Base-by-base conservation (phyloP, 2,329 filamentous ascomycete species). In the Saccharata proteae region DNA sequence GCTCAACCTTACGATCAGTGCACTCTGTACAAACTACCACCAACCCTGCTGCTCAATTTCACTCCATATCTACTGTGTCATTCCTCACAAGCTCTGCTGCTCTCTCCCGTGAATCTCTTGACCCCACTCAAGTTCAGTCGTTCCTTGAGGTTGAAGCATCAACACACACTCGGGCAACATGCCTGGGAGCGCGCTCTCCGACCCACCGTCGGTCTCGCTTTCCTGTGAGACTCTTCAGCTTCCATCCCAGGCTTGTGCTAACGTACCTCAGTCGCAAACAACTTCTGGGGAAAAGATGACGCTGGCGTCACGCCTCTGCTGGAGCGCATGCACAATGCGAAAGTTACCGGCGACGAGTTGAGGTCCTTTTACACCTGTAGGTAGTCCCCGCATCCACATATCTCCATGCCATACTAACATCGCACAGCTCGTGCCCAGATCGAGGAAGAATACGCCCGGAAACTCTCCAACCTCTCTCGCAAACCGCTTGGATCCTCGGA, bases 231-330 rank as follows among this genome's bases (percentile, higher is more conserved):
- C n/a, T n/a, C 46, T 9, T 26, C 25, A 4, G 15, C 28, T n/a
- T 34, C 28, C 19, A n/a, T 15, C 11, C 16, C 23, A 9, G 20
- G 12, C 10, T 9, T 15, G 44, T 51, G 42, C 58, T 61, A 36
- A 63, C 43, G 22, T 11, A 7, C 9, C n/a, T 35, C 43, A 86
- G 86, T 98, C 64, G 88, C 90, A 49, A 98, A 98, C 64, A 98
- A 98, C 57, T 98, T 98, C 59, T 98, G 90, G 90, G 90, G 90
- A 41, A 96, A 93, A 67, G 88, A 96, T 56, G 90, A 98, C 67
- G 90, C 88, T 30, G 92, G 90, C 53, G 86, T 98, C 49, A 69
- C 70, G 26, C 92, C 90, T 36, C 73, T 98, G 49, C 70, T 98
- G 17, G 83, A 88, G 55, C 88, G 90, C 50, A 93, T 98, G 84